Base-by-base conservation (phyloP, 768 basidiomycete genomes). In the Suillus hirtellus region DNA sequence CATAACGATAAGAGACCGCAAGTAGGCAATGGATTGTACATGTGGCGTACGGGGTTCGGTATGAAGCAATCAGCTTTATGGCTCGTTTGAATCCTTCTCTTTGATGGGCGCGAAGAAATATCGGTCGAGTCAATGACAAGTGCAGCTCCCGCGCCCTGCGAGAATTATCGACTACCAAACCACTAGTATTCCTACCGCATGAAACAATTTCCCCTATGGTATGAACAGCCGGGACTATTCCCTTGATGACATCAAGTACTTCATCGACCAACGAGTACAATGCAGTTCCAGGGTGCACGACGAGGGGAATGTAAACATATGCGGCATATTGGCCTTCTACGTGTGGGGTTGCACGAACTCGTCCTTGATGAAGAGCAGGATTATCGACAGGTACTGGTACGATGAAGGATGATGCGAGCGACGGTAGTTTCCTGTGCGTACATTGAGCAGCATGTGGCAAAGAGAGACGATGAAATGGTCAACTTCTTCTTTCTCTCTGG, bases 271-370 rank as follows among this genome's bases (percentile, higher is more conserved):
- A 65, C 31, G 75, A 74, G 65, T 78, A 75, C 53, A 93, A 75
- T 15, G 76, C 66, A 21, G 83, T 80, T 38, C 68, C 72, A 44
- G 71, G 78, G 55, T 77, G 74, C 35, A 89, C 67, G 60, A 71
- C 66, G 70, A 96, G 69, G 0, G 88, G 84, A 12, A 93, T 79
- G 71, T 90, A 96, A 60, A 95, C 82, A 76, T 96, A 86, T 4
- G 89, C 81, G 1, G 88, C 87, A 72, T 86, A 96, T 70, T 96
- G 94, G 0, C 96, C 96, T 14, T 93, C 90, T 4, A 94, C 86
- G 71, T 93, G 92, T 2, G 93, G 93, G 1, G 79, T 81, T 0
- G 86, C 80, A 37, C 96, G 86, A 54, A 79, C 80, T 37, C 95
- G 85, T 15, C 96, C 96, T 78, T 96, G 94, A 72, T 97, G 95